phyloP scores from a whole-genome alignment of 1,139 yeast genomes.

The Nakaseomyces nivariensis region DNA sequence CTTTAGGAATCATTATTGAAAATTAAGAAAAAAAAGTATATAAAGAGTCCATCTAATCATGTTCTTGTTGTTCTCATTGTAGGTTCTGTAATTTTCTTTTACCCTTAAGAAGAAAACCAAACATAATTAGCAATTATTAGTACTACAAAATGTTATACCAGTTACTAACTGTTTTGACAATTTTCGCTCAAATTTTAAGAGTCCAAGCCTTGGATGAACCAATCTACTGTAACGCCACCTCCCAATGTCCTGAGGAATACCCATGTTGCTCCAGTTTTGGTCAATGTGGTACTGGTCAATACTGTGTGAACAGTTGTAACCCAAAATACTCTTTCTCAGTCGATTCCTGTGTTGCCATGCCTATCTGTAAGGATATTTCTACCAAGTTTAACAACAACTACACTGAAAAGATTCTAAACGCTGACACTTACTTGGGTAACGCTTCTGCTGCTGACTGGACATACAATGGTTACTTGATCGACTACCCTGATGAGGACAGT shows the following conservation, averaged over 20 bases:
- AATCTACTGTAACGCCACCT: conserved; percentile 23
- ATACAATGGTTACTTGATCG: conserved; percentile 57
- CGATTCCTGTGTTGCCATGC: conserved; percentile 58
- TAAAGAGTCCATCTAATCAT: background rate
- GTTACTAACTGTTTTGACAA: background rate
- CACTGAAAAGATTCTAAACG: conserved; percentile 24
- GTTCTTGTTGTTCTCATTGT: background rate
- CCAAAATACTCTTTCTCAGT: conserved; percentile 41
- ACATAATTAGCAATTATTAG: background rate
- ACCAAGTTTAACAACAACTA: conserved; percentile 34
- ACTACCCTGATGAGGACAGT: conserved; percentile 42
- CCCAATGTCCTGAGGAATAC: conserved; percentile 51
- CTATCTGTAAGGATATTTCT: conserved; percentile 32
- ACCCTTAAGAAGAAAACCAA: background rate
- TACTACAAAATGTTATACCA: background rate
- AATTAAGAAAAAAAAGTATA: background rate
- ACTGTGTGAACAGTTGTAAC: conserved; percentile 72
- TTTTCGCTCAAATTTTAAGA: background rate
- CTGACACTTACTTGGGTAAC: conserved; percentile 55
- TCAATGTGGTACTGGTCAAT: conserved; percentile 66
- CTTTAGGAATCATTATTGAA: too few species aligned
- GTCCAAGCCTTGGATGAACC: conserved; percentile 8
- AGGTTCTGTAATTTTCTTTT: too few species aligned
- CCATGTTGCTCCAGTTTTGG: conserved; percentile 84
- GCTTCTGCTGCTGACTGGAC: conserved; percentile 60